Evolutionary conservation across 2,329 filamentous ascomycete species (phyloP), one percentile per base, ranked within the genome.

Genomic region (Neofusicoccum parvum): DNA sequence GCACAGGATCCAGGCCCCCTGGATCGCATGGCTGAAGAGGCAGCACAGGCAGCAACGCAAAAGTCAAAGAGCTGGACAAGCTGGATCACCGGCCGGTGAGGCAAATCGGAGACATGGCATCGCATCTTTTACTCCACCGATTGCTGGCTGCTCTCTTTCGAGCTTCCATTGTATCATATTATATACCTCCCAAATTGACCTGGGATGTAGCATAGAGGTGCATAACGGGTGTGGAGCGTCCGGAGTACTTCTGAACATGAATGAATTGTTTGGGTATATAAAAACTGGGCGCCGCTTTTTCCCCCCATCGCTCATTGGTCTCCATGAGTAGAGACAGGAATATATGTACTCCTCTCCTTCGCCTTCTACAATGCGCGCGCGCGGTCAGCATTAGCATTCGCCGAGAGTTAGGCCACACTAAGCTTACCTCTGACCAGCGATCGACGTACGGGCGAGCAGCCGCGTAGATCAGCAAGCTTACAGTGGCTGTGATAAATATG

Each of bases 401-500:
- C 23, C 23, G n/a, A 3, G 46, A 15, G 5, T 7, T 34, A 45
- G 32, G 10, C 4, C 12, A 12, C 20, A 59, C 17, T 43, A 15
- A 37, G 12, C 80, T 69, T 78, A 84, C 83, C 76, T 85, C 82
- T 68, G 82, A 73, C 81, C 84, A 87, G 68, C 80, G 82, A 69
- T 85, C 81, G 34, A 87, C 80, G 81, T 83, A 88, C 1, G 87
- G 87, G 73, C 85, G 83, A 15, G 87, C 73, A 5, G 81, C 80
- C 2, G 88, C 88, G 82, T 87, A 90, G 1, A 80, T 79, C 68
- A 90, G 76, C 68, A 90, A 72, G 4, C 86, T 84, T 9, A 84
- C 81, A 2, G 88, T 90, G 36, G 86, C 85, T 66, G 87, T 79
- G 48, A 90, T 88, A 72, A 90, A 90, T 32, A 89, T 83, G 66